Evolutionary conservation across 176 grass and related monocot species (phyloP).

Genomic region (Leersia perrieri): DNA sequence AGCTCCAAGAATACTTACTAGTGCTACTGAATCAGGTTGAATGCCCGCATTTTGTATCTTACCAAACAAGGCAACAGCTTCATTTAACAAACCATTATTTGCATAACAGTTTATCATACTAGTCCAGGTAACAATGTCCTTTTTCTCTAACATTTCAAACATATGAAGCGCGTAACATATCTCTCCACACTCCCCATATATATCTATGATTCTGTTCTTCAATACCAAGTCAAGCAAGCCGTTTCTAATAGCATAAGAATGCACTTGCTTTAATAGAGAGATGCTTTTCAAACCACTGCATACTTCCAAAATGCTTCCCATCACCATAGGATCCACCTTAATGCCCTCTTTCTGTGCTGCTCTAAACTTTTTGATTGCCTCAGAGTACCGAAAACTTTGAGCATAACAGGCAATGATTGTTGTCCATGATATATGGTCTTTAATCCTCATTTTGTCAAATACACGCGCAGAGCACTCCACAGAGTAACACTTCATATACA

Average conservation of each 20-base stretch:
- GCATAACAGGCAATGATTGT: constrained; percentile 60
- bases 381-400: constrained; percentile 46
- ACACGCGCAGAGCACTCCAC: constrained; percentile 39
- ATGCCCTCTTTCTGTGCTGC: constrained; percentile 42
- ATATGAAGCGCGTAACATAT: constrained; percentile 39
- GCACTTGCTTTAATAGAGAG: constrained; percentile 59
- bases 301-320: constrained; percentile 70
- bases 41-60: constrained; percentile 55
- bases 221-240: constrained; percentile 67
- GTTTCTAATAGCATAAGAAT: constrained; percentile 69
- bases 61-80: constrained; percentile 67
- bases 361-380: constrained; percentile 60
- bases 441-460: constrained; percentile 56
- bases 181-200: constrained; percentile 64
- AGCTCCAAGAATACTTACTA: constrained; percentile 60
- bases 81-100: constrained; percentile 39
- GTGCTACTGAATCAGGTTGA: constrained; percentile 65
- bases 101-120: constrained; percentile 73
- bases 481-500: constrained; percentile 68
- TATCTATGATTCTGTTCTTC: constrained; percentile 62
- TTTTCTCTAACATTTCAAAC: constrained; percentile 59
- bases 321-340: constrained; percentile 78
- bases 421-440: constrained; percentile 85
- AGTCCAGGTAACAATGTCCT: constrained; percentile 82
- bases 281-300: constrained; percentile 51